phyloP scores from a whole-genome alignment of 495 filamentous ascomycete genomes.

The Penicillium dipodomyicola region DNA sequence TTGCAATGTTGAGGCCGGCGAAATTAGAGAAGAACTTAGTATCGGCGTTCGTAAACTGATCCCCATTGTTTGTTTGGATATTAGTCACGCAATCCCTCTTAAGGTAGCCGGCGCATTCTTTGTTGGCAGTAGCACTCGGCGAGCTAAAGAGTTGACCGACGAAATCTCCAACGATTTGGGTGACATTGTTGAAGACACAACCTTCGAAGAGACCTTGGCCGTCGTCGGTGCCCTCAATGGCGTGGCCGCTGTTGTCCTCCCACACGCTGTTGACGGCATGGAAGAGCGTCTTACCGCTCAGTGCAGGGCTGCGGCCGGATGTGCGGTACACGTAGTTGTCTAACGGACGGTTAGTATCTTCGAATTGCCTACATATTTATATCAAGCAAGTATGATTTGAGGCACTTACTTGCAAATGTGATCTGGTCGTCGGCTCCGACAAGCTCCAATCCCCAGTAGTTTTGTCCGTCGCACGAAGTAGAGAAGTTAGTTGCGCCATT shows the following conservation, averaged over 20 bases:
- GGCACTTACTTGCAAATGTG: slow-evolving; percentile 19
- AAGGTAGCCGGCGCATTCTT: not conserved
- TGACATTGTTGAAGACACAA: slow-evolving; percentile 3
- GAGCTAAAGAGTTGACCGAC: not conserved
- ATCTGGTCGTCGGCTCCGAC: slow-evolving; percentile 42
- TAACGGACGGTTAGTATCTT: slow-evolving; percentile 19
- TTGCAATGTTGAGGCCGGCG: not conserved
- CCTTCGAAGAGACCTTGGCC: slow-evolving; percentile 16
- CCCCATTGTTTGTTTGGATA: not conserved
- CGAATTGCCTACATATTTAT: too few species aligned
- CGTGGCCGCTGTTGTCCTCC: slow-evolving; percentile 15
- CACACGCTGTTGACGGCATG: slow-evolving; percentile 23
- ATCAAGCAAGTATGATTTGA: not conserved
- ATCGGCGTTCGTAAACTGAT: not conserved
- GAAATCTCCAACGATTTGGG: not conserved
- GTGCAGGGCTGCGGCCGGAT: slow-evolving; percentile 44
- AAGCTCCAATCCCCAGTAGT: slow-evolving; percentile 49
- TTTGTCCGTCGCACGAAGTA: slow-evolving; percentile 44
- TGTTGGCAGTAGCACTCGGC: not conserved
- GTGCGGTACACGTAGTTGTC: slow-evolving; percentile 49
- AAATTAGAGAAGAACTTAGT: not conserved
- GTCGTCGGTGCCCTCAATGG: slow-evolving; percentile 10
- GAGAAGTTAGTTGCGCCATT: slow-evolving; percentile 44
- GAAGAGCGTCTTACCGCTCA: slow-evolving; percentile 39
- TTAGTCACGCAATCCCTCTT: not conserved